Evolutionary conservation across 202 grass and related monocot species (phyloP), one percentile per base, ranked within the genome.

Genomic region (Elaeis oleifera): DNA sequence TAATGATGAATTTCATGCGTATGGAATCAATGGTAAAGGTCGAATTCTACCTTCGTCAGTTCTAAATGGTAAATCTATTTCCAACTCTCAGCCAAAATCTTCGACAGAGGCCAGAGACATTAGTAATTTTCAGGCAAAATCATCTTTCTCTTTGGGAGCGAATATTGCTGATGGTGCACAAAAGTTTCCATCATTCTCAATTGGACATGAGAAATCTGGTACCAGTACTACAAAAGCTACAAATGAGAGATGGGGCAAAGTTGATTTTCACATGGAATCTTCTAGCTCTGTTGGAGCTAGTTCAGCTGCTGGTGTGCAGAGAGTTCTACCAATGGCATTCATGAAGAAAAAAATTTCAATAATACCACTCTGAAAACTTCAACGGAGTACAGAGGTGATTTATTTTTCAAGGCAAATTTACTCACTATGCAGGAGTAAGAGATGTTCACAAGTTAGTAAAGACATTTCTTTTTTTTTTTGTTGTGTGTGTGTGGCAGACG

Each of bases 351-450:
- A 57, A 23, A 61, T 32, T 56, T 44, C 11, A 44, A 44, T 13
- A 13, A 17, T 69, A 67, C 26, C 23, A 62, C 68, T 69, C 65
- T 61, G 51, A 82, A 80, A 54, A 20, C 51, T 26, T 61, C 23
- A 67, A 52, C 61, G 54, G 77, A 74, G 50, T 49, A 23, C 44
- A 72, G 70, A 51, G 66, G 84, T 79, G 80, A 85, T 88, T 76
- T 60, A 57, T n/a, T 32, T 61, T 70, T 25, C 53, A n/a, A 31
- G 23, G 57, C 71, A 27, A 79, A 18, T 77, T 1, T 64, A 64
- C 29, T 83, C 56, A 31, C 15, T 53, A 23, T 17, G 9, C 53
- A 60, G 27, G 32, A 48, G 70, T 5, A 54, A 14, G 51, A 31
- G 53, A 51, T 73, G 17, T 13, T 76, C 49, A 24, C 28, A 17